phyloP scores from a whole-genome alignment of 1,139 yeast genomes.

The Entelexis paramagnoliae region DNA sequence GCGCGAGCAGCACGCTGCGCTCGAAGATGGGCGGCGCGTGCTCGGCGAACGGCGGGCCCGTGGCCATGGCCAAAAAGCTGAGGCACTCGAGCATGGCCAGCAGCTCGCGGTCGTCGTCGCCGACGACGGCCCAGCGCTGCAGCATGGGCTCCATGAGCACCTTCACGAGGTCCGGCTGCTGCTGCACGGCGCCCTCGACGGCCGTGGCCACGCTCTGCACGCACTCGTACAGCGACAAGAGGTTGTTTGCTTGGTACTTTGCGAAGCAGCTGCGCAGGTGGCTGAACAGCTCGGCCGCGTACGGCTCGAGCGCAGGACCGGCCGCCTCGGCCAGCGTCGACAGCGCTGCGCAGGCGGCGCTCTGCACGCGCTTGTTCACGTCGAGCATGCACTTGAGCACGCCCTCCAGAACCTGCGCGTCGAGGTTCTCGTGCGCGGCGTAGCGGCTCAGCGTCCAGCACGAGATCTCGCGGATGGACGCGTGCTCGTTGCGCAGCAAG shows the following conservation, averaged over 20 bases:
- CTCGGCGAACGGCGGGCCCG: slow-evolving; percentile 77
- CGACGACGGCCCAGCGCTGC: slow-evolving; percentile 61
- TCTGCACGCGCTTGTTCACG: slow-evolving; percentile 82
- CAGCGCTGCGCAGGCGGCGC: slow-evolving; percentile 82
- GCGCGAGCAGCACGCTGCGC: slow-evolving; percentile 61
- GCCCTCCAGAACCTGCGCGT: slow-evolving; percentile 67
- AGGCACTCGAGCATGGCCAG: slow-evolving; percentile 92
- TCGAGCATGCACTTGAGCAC: slow-evolving; percentile 68
- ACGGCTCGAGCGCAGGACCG: slow-evolving; percentile 47
- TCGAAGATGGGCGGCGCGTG: slow-evolving; percentile 84
- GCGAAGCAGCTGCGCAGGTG: slow-evolving; percentile 67
- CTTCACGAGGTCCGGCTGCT: slow-evolving; percentile 42
- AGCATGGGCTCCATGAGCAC: slow-evolving; percentile 70
- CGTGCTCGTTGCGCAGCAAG: slow-evolving; percentile 61
- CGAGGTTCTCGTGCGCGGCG: slow-evolving; percentile 42
- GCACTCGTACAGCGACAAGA: slow-evolving; percentile 76
- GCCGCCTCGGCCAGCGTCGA: slow-evolving; percentile 74
- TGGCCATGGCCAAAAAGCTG: slow-evolving; percentile 79
- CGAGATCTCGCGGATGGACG: slow-evolving; percentile 81
- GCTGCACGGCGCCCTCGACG: slow-evolving; percentile 30
- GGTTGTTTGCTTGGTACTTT: slow-evolving; percentile 69
- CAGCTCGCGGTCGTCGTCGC: slow-evolving; percentile 69
- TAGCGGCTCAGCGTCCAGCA: slow-evolving; percentile 94
- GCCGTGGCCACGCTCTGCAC: slow-evolving; percentile 85
- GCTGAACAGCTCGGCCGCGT: slow-evolving; percentile 55